These are phyloP conservation scores for Dendrocalamus latiflorus DNA, from an alignment of 202 grass and related monocot genomes.

Conservation along the genomic window DNA sequence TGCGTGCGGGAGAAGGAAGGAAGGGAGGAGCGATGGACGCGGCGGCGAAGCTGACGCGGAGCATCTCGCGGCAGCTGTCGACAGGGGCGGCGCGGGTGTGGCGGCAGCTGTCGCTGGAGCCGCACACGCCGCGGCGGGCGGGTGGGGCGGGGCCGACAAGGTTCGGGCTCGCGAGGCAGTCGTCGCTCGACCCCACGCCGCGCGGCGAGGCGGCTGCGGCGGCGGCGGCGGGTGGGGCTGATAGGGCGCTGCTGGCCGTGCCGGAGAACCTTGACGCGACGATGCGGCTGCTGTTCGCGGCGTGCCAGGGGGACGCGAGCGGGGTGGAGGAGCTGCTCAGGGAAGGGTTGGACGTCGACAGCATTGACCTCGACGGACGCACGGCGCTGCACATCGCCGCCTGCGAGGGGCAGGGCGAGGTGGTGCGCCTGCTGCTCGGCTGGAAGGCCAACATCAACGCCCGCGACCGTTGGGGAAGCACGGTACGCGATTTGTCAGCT, in stretches of 20 bases:
- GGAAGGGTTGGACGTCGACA: conserved; percentile 81
- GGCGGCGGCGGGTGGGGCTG: not conserved
- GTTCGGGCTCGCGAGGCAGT: conserved; percentile 75
- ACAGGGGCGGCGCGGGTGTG: conserved; percentile 48
- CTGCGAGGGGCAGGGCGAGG: conserved; percentile 76
- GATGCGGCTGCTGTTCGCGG: conserved; percentile 90
- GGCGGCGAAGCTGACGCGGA: conserved; percentile 72
- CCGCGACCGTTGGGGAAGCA: conserved; percentile 89
- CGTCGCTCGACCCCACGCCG: conserved; percentile 85
- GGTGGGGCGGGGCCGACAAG: conserved; percentile 17
- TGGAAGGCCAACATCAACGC: conserved; percentile 89
- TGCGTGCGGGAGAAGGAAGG: not conserved
- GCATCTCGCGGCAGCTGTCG: no score
- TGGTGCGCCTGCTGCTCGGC: conserved; percentile 68
- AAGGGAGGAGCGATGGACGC: conserved; percentile 53
- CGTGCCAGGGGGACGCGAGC: conserved; percentile 60
- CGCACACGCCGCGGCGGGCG: conserved; percentile 12
- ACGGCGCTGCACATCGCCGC: conserved; percentile 88
- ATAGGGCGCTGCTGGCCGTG: conserved; percentile 38
- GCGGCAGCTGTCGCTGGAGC: conserved; percentile 72
- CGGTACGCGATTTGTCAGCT: conserved; percentile 34
- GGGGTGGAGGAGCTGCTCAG: conserved; percentile 74
- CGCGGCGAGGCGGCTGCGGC: not conserved
- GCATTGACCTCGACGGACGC: conserved; percentile 92
- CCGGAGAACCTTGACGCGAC: conserved; percentile 88